A percentile compares a stretch with the other conserved stretches of the same genome.
Conservation (phyloP, 192 early-diverging fungal species). For the Rhizoclosmatium globosum region DNA sequence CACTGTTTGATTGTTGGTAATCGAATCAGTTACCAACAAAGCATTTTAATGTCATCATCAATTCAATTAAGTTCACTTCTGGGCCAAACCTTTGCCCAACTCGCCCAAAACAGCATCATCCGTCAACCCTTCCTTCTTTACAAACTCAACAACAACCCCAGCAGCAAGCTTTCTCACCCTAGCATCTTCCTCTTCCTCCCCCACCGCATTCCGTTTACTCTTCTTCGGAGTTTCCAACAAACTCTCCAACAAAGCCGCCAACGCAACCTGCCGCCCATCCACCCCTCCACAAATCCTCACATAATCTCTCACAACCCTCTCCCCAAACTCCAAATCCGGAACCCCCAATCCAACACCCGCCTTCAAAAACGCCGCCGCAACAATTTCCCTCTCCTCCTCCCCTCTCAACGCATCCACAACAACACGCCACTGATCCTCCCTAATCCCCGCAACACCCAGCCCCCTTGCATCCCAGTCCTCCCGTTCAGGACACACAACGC, state of each 20-base stretch:
- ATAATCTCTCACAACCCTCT: neutral
- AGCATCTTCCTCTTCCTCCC: neutral
- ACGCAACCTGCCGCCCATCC: neutral
- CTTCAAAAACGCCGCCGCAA: neutral
- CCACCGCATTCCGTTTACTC: neutral
- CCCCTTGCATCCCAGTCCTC: too few species aligned
- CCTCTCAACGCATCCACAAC: too few species aligned
- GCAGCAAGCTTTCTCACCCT: neutral
- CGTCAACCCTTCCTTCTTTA: neutral
- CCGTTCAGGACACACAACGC: too few species aligned
- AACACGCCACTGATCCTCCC: too few species aligned
- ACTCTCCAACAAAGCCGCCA: neutral
- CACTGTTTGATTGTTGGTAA: too few species aligned
- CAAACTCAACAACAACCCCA: neutral
- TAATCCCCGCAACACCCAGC: too few species aligned
- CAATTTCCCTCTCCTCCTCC: too few species aligned
- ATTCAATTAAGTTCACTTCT: neutral
- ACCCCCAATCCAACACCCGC: neutral
- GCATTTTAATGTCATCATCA: neutral
- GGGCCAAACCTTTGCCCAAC: neutral
- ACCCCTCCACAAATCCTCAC: neutral
- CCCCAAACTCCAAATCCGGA: neutral
- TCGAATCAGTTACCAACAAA: neutral
- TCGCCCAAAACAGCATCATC: neutral
- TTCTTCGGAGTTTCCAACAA: neutral